Percentiles rank a stretch among this genome's conserved stretches.
Conservation (phyloP, 192 early-diverging fungal genomes). For the Chytriomyces confervae region DNA sequence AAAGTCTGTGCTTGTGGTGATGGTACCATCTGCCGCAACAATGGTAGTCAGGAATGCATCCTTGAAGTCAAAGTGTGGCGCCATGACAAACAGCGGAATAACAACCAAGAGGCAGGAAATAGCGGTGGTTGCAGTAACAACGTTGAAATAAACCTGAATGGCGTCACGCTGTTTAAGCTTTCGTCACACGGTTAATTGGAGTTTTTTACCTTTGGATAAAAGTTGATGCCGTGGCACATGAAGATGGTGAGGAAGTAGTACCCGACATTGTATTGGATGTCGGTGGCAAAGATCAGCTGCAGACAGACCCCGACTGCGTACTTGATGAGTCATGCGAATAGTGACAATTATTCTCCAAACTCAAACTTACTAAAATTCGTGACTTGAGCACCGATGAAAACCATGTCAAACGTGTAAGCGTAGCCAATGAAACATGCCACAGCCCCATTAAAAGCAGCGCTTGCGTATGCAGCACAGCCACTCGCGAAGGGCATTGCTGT, state of each 20-base stretch:
- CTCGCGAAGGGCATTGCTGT: conserved; percentile 27
- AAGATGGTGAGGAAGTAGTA: conserved; percentile 1
- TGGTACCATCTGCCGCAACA: neutral
- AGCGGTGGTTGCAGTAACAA: neutral
- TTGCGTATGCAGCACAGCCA: conserved; percentile 26
- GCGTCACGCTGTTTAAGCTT: no score
- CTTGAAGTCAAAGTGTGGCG: conserved; percentile 5
- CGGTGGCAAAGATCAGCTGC: neutral
- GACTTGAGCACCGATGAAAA: conserved; percentile 17
- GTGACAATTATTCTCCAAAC: no score
- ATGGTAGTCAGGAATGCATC: neutral
- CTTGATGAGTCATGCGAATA: neutral
- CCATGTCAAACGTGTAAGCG: conserved; percentile 27
- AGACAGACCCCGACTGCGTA: conserved; percentile 5
- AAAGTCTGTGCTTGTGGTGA: conserved; percentile 2
- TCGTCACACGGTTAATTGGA: no score
- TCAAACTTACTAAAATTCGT: conserved; percentile 9
- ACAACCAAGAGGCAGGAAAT: conserved; percentile 17
- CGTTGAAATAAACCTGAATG: neutral
- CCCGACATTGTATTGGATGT: neutral
- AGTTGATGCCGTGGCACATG: conserved; percentile 9
- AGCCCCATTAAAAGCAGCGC: conserved; percentile 20
- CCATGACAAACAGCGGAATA: neutral
- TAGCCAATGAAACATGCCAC: conserved; percentile 30
- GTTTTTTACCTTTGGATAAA: conserved; percentile 4